Conservation (phyloP, 257 asterid species). For the Dorcoceras hygrometricum region DNA sequence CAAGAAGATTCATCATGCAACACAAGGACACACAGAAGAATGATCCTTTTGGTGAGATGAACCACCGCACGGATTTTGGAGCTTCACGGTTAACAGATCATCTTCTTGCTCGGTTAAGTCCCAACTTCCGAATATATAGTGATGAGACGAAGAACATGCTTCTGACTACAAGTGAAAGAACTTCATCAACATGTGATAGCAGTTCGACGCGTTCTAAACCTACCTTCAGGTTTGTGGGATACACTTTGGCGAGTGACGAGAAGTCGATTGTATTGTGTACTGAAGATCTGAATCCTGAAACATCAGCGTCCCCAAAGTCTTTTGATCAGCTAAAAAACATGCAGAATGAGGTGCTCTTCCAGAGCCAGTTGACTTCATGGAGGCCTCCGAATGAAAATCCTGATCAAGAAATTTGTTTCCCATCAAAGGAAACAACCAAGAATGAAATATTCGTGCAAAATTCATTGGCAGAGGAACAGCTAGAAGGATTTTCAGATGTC, state of each 20-base stretch:
- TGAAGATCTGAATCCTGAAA: conserved; percentile 11
- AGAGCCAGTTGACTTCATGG: background rate
- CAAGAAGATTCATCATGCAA: background rate
- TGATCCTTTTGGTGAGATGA: conserved; percentile 12
- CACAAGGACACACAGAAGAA: background rate
- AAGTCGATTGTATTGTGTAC: conserved; percentile 40
- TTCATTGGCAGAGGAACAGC: conserved; percentile 12
- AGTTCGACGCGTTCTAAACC: background rate
- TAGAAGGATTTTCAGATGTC: conserved; percentile 25
- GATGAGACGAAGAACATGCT: conserved; percentile 42
- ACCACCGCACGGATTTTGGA: conserved; percentile 16
- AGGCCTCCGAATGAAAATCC: background rate
- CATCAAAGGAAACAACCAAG: conserved; percentile 11
- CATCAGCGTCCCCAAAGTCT: background rate
- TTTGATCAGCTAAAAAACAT: background rate
- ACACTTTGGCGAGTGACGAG: conserved; percentile 44
- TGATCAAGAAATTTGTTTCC: conserved; percentile 19
- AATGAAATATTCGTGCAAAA: conserved; percentile 4
- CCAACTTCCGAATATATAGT: conserved; percentile 30
- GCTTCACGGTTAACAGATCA: conserved; percentile 9
- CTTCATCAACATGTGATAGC: conserved; percentile 6
- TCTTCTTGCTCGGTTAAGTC: conserved; percentile 7
- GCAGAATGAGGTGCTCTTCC: background rate
- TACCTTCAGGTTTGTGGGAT: conserved; percentile 40
- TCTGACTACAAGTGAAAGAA: conserved; percentile 17